Percentiles rank a stretch among this genome's conserved stretches.
These are phyloP conservation scores for Pholiota adiposa DNA, from an alignment of 1,284 basidiomycete species.

Conservation along the genomic window DNA sequence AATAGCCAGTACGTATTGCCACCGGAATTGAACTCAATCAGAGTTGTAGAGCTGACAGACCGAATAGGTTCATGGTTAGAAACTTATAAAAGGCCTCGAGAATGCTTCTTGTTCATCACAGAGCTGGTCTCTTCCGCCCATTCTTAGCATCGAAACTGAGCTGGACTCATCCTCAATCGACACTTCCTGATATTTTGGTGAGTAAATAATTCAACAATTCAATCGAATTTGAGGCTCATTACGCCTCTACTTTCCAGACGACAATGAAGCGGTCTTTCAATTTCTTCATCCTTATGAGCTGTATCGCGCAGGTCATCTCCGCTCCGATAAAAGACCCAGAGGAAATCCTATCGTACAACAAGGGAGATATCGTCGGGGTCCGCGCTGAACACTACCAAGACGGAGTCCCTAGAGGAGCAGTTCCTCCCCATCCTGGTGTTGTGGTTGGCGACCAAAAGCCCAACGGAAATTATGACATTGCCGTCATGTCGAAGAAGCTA, in stretches of 20 bases:
- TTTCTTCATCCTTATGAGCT: neutral
- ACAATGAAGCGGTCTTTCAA: neutral
- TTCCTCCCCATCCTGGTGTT: conserved; percentile 23
- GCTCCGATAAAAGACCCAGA: neutral
- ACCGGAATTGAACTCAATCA: neutral
- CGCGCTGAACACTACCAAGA: conserved; percentile 10
- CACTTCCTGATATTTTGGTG: too few relatives aligned
- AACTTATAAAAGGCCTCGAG: too few relatives aligned
- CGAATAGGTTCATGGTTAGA: too few relatives aligned
- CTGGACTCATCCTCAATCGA: conserved; percentile 14
- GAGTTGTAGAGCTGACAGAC: too few relatives aligned
- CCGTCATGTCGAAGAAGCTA: conserved; percentile 24
- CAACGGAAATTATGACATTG: conserved; percentile 17
- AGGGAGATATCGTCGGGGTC: conserved; percentile 18
- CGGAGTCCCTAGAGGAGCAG: conserved; percentile 5
- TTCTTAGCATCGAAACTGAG: conserved; percentile 12
- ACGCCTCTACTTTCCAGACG: neutral
- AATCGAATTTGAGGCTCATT: neutral
- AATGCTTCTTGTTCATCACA: conserved; percentile 1
- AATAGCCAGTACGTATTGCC: neutral
- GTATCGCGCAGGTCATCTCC: neutral
- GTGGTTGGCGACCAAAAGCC: conserved; percentile 11
- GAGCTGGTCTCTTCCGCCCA: conserved; percentile 24
- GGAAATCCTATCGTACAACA: neutral
- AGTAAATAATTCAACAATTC: too few relatives aligned